Evolutionary conservation across 169 alveolate species (phyloP), one percentile per base, ranked within the genome.

Genomic region (Perkinsus chesapeaki): DNA sequence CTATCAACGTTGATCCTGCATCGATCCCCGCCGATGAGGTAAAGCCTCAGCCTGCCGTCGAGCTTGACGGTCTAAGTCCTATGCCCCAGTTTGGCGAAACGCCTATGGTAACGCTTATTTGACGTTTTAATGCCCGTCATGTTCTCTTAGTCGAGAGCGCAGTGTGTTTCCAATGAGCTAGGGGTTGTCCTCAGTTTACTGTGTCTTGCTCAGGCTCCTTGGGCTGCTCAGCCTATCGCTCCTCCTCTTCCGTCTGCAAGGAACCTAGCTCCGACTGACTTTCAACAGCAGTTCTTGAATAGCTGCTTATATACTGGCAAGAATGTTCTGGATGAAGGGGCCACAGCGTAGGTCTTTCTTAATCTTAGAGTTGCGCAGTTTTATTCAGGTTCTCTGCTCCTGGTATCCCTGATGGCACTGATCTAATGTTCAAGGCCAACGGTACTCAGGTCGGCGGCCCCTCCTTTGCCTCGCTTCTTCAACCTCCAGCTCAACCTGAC

Each of bases 11-110:
- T 23, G 82, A 27, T 23, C 3, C 82, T 23, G 82, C 82, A 34
- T 60, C 82, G 7, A 34, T 23, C 31, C 82, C 12, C 82, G 31
- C 12, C 3, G 12, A 20, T 34, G 82, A 60, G 82, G 82, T 23
- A 9, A 60, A 60, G 82, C 82, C 82, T 23, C 82, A 5, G 82
- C 82, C 82, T 16, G 82, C 31, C 27, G 36, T 0, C 31, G 82
- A 60, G 31, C 36, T 60, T 34, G 27, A 60, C 23, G 36, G 3
- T 9, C 82, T 60, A 27, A 34, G 31, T 16, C 82, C 82, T 7
- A 60, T 60, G 82, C 82, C 82, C 23, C 82, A 60, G 82, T 60
- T 60, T 34, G 82, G 82, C 82, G 82, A 60, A 60, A 60, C 82
- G 3, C 82, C 82, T 60, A 60, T 60, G 82, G 82, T 60, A 60